Evolutionary conservation across 2,329 filamentous ascomycete genomes (phyloP), one percentile per base, ranked within the genome.

Genomic region (Colletotrichum noveboracense): DNA sequence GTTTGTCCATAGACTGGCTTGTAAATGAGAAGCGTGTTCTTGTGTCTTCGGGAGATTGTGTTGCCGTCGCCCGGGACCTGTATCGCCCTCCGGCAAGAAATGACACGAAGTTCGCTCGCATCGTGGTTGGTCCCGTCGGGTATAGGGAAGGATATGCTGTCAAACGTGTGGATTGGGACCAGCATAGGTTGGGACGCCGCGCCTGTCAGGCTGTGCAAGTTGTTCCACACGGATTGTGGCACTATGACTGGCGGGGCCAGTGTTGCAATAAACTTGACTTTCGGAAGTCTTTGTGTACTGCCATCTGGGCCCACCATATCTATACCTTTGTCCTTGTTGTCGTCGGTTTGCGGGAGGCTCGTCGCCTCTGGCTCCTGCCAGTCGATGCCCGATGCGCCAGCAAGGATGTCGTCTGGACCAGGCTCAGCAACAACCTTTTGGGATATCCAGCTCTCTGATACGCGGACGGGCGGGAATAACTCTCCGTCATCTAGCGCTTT

Each of bases 171-270:
- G 6, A 89, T 86, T 3, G 85, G 82, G 61, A 77, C 74, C 74
- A 87, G 87, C 56, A 79, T 84, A 69, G 78, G 82, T 18, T 86
- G 85, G 6, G 86, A 81, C 58, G 85, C 85, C 24, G 87, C 82
- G 4, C 89, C 89, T 9, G 92, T 89, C 4, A 89, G 87, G 69
- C 90, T 88, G 77, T 93, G 89, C 8, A 96, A 88, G 30, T 92
- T 89, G 74, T 90, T 87, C 80, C 93, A 93, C 21, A 93, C 88
- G 43, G 87, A 87, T 61, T 92, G 89, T 0, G 95, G 93, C 6
- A 97, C 87, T 14, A 93, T 89, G 12, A 97, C 85, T 0, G 95
- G 94, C 3, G 95, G 95, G 71, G 95, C 91, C 68, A 97, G 93
- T 13, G 90, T 91, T 4, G 94, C 94, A 58, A 93, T 90, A 82